Percentiles rank a stretch among this genome's conserved stretches.
Evolutionary conservation across 2,329 filamentous ascomycete species (phyloP).

Genomic region (Tothia fuscella): DNA sequence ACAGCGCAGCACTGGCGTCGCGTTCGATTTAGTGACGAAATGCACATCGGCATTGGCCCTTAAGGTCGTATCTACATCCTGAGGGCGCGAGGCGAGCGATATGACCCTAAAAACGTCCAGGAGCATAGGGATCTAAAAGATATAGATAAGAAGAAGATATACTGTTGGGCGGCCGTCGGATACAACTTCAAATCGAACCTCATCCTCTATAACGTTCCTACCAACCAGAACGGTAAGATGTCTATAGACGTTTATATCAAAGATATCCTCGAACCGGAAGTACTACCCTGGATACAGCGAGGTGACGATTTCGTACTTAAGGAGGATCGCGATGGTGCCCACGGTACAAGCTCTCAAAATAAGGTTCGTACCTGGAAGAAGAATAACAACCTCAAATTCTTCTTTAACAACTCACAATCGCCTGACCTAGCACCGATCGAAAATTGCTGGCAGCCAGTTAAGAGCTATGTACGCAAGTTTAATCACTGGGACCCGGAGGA

Average conservation of each 20-base stretch:
- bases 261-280: conserved; percentile 7
- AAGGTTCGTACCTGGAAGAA: too few relatives aligned
- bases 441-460: conserved; percentile 8
- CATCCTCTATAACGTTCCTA: conserved; percentile 7
- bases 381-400: too few relatives aligned
- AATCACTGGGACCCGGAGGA: too few relatives aligned
- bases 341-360: conserved; percentile 3
- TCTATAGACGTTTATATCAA: conserved; percentile 7
- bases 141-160: too few relatives aligned
- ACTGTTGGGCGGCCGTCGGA: conserved; percentile 8
- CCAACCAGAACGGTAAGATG: conserved; percentile 9
- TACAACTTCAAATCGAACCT: conserved; percentile 10
- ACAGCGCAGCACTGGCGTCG: conserved; percentile 4
- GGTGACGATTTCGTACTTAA: conserved; percentile 11
- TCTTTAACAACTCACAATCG: too few relatives aligned
- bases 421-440: too few relatives aligned
- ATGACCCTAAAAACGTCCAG: too few relatives aligned
- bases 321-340: conserved; percentile 9
- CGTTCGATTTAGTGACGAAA: conserved; percentile 8
- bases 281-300: conserved; percentile 6
- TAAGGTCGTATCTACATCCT: conserved; percentile 9
- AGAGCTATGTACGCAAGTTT: conserved; percentile 7
- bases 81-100: too few relatives aligned
- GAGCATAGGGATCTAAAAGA: too few relatives aligned
- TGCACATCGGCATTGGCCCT: conserved; percentile 6